These are phyloP conservation scores for Rostrohypoxylon terebratum DNA, from an alignment of 495 filamentous ascomycete species.

Conservation along the genomic window DNA sequence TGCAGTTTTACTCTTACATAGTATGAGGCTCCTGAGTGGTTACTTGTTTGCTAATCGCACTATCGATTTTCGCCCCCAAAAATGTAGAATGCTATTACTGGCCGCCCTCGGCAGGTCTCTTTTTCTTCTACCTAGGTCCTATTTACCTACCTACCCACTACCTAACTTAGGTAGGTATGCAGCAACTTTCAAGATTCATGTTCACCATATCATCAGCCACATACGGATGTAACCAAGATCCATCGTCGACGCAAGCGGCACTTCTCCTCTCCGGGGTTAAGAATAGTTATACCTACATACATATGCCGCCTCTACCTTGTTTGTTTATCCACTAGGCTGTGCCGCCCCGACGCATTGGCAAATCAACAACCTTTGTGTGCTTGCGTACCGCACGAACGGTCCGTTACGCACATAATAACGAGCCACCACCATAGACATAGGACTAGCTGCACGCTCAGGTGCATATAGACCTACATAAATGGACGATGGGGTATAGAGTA, in stretches of 20 bases:
- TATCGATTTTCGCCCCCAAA: conserved; percentile 27
- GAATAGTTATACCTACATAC: background rate
- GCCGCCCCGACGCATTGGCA: conserved; percentile 30
- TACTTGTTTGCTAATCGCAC: conserved; percentile 12
- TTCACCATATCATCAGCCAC: conserved; percentile 29
- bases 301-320: conserved; percentile 27
- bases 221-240: conserved; percentile 46
- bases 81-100: background rate
- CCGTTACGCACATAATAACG: conserved; percentile 5
- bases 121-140: background rate
- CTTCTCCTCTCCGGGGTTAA: conserved; percentile 15
- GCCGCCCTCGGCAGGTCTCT: background rate
- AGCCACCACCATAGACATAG: background rate
- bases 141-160: too few relatives aligned
- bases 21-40: background rate
- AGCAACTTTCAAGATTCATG: conserved; percentile 26
- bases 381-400: conserved; percentile 19
- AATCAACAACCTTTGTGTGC: background rate
- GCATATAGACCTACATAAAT: background rate
- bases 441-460: background rate
- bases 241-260: conserved; percentile 31
- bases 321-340: conserved; percentile 33
- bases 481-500: background rate
- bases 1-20: background rate
- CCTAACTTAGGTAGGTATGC: too few relatives aligned